phyloP scores from a whole-genome alignment of 148 eudicot genomes.

The Vaccinium macrocarpon region DNA sequence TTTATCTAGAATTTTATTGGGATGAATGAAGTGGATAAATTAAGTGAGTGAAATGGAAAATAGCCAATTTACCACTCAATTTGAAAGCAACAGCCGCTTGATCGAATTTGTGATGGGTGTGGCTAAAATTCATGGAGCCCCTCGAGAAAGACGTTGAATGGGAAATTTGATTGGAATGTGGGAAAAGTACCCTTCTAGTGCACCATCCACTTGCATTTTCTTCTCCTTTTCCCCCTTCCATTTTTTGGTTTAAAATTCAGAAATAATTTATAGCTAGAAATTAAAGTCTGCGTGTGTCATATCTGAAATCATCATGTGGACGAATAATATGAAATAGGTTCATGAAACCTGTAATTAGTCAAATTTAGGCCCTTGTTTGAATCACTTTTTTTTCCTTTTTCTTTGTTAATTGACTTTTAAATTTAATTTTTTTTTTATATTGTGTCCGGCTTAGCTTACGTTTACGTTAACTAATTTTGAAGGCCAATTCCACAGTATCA shows the following conservation, averaged over 20 bases:
- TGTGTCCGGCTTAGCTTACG: too few relatives aligned
- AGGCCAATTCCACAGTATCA: too few relatives aligned
- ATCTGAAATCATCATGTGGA: neutral
- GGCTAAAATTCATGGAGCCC: slow-evolving; percentile 5
- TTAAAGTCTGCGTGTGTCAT: neutral
- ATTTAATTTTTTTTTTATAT: too few relatives aligned
- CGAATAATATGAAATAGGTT: neutral
- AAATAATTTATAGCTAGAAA: too few relatives aligned
- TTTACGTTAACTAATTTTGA: too few relatives aligned
- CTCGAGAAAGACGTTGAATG: slow-evolving; percentile 4
- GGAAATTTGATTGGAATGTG: neutral
- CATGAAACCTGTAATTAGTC: neutral
- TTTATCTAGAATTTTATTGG: neutral
- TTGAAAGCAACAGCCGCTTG: slow-evolving; percentile 6
- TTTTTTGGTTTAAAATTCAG: neutral
- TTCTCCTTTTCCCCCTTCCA: neutral
- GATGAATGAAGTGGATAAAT: neutral
- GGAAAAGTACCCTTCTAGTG: neutral
- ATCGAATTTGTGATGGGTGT: neutral
- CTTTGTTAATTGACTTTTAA: too few relatives aligned
- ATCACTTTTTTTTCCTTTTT: too few relatives aligned
- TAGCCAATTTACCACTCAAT: neutral
- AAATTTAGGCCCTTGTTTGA: neutral
- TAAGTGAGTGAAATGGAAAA: neutral
- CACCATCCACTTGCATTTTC: neutral